Evolutionary conservation across 2,329 filamentous ascomycete genomes (phyloP), one percentile per base, ranked within the genome.

Genomic region (Herpomyces periplanetae): DNA sequence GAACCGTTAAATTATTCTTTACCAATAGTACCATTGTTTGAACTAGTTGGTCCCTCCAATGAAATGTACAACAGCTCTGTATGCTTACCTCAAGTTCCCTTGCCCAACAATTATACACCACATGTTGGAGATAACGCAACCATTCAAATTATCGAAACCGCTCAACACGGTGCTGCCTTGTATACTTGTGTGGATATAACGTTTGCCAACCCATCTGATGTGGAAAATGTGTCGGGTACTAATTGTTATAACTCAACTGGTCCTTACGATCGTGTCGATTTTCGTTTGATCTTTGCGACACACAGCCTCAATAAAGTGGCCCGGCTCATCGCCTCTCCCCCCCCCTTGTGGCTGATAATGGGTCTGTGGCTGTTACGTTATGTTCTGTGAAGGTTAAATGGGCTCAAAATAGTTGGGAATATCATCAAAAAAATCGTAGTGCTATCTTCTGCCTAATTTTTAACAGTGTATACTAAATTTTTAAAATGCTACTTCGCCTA

Each of bases 101-200:
- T 91, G 15, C 80, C 80, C 0, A 45, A 43, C 4, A 62, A 64
- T 29, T 42, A 57, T 17, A 54, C 41, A 1, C 61, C 69, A 17
- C 57, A 64, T 18, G 42, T 59, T 0, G 80, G 80, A n/a, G 65
- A 87, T 40, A 59, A 65, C 33, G 71, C 69, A 10, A 87, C 73
- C 0, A 80, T 88, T 22, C 73, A 88, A 34, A 39, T 87, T 3
- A 58, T 88, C 11, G 68, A 85, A 44, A 40, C 55, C 4, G 73
- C 73, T 7, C 44, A 66, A 23, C 71, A 87, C 32, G 73, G 73
- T 3, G 73, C 68, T 2, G 49, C 65, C 3, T 38, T 88, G 15
- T 87, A 61, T 34, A 71, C 64, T 24, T 91, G 80, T 34, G 73
- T 84, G 28, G 75, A 91, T 34, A 84, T 91, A 31, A 75, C 63